Evolutionary conservation across 2,329 filamentous ascomycete species (phyloP).

Genomic region (Fusarium sp.): DNA sequence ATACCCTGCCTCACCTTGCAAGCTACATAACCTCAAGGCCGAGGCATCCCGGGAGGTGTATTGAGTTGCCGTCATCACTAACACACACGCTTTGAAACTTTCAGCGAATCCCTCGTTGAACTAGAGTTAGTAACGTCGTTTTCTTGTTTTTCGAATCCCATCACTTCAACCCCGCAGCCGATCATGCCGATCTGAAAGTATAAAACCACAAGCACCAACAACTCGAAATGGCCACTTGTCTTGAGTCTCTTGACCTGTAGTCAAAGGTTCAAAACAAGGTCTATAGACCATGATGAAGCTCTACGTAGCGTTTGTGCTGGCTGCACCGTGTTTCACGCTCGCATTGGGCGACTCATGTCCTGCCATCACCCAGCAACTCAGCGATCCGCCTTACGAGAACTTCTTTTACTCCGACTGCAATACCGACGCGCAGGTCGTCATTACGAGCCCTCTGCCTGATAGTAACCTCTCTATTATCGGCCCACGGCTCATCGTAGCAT

Average conservation of each 20-base stretch:
- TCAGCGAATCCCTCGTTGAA: neutral
- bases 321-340: neutral
- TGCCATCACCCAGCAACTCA: conserved; percentile 47
- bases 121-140: neutral
- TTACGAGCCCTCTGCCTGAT: conserved; percentile 64
- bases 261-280: neutral
- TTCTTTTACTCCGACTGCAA: conserved; percentile 74
- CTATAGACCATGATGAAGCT: neutral
- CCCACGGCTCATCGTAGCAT: conserved; percentile 68
- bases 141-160: conserved; percentile 12
- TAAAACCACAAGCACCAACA: neutral
- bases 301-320: neutral
- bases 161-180: conserved; percentile 12
- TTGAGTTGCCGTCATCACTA: conserved; percentile 5
- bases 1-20: neutral
- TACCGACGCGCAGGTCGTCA: conserved; percentile 65
- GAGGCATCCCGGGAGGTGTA: neutral
- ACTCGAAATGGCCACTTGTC: neutral
- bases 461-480: conserved; percentile 64
- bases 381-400: conserved; percentile 68
- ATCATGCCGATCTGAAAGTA: neutral
- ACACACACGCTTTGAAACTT: neutral
- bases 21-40: neutral
- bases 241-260: too few species aligned
- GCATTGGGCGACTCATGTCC: conserved; percentile 3